Evolutionary conservation across 2,329 filamentous ascomycete genomes (phyloP).

Genomic region (Aspergillus floridensis): DNA sequence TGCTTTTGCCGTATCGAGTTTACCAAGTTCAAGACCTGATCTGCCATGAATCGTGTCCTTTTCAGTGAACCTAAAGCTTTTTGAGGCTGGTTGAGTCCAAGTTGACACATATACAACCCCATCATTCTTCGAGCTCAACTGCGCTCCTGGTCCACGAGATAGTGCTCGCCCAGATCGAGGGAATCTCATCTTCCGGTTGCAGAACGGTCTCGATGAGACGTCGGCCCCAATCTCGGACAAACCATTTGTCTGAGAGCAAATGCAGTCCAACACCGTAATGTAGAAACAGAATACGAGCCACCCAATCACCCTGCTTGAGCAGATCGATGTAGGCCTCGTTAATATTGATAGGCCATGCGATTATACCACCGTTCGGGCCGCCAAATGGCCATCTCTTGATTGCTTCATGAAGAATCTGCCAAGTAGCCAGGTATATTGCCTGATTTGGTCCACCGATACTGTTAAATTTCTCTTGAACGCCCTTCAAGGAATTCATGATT

Average conservation of each 20-base stretch:
- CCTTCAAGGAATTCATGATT: constrained; percentile 24
- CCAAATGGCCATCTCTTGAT: constrained; percentile 30
- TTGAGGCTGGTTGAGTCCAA: neutral
- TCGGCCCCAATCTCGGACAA: constrained; percentile 32
- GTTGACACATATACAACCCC: neutral
- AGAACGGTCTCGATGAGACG: constrained; percentile 30
- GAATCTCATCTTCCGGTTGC: constrained; percentile 26
- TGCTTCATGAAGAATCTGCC: constrained; percentile 26
- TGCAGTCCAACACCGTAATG: constrained; percentile 33
- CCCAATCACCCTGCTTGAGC: constrained; percentile 30
- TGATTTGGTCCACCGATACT: constrained; percentile 11
- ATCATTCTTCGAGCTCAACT: constrained; percentile 18
- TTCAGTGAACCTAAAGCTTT: neutral
- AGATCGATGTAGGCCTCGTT: constrained; percentile 25
- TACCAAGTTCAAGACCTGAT: neutral
- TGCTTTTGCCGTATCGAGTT: neutral
- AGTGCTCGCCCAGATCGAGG: constrained; percentile 26
- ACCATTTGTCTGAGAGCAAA: constrained; percentile 34
- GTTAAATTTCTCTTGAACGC: constrained; percentile 12
- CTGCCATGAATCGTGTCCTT: neutral
- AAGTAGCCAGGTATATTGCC: constrained; percentile 23
- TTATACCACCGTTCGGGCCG: constrained; percentile 28
- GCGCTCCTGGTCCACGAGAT: constrained; percentile 28
- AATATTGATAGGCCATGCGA: constrained; percentile 33
- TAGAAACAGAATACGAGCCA: constrained; percentile 30